Conservation (phyloP, 1,284 basidiomycete genomes). For the Cryptococcus sp. region DNA sequence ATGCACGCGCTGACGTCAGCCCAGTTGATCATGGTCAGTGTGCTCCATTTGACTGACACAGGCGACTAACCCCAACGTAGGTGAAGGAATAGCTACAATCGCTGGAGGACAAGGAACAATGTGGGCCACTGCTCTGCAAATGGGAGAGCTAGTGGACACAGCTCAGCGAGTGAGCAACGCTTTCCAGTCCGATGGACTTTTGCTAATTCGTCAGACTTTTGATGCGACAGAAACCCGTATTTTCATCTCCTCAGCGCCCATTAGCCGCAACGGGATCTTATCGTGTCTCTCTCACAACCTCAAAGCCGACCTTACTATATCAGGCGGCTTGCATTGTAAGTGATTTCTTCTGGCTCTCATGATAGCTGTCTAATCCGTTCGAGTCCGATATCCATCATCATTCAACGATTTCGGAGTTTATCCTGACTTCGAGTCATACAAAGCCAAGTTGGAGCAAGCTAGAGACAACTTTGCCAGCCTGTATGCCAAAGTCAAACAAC, state of each 20-base stretch:
- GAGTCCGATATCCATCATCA: slow-evolving; percentile 82
- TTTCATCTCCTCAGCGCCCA: slow-evolving; percentile 85
- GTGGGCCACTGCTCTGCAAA: slow-evolving; percentile 97
- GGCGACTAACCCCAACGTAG: slow-evolving; percentile 11
- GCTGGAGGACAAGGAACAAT: slow-evolving; percentile 97
- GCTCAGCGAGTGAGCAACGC: slow-evolving; percentile 68
- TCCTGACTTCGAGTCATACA: slow-evolving; percentile 81
- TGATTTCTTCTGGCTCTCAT: background rate
- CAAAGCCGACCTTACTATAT: slow-evolving; percentile 92
- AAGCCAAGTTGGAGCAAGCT: slow-evolving; percentile 70
- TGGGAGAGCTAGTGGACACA: slow-evolving; percentile 96
- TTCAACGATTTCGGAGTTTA: slow-evolving; percentile 98
- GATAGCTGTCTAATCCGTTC: background rate
- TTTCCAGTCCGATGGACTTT: background rate
- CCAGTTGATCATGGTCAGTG: slow-evolving; percentile 42
- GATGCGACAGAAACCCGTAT: slow-evolving; percentile 91
- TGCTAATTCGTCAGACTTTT: slow-evolving; percentile 48
- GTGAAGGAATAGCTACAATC: slow-evolving; percentile 89
- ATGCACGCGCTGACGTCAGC: slow-evolving; percentile 17
- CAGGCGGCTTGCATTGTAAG: slow-evolving; percentile 81
- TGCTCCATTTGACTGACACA: background rate
- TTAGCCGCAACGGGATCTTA: slow-evolving; percentile 88
- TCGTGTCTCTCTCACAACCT: slow-evolving; percentile 82
- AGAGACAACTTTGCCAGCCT: slow-evolving; percentile 83
- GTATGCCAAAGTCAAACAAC: slow-evolving; percentile 87